A percentile compares a stretch with the other conserved stretches of the same genome.
Conservation (phyloP, 2,329 filamentous ascomycete genomes). For the Coniochaeta sp. region DNA sequence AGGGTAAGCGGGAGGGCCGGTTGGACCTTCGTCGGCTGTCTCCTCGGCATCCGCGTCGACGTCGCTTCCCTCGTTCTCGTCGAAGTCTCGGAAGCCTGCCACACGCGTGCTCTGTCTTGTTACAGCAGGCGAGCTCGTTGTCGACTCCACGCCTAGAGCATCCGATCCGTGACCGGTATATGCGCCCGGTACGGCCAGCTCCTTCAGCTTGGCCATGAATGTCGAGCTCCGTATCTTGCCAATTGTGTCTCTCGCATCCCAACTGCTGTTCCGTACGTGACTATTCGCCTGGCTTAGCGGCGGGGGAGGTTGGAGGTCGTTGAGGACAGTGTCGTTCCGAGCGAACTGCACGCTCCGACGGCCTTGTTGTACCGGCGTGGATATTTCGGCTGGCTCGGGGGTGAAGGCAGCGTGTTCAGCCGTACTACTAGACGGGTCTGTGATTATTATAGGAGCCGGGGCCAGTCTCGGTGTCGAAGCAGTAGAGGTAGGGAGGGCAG, state of each 20-base stretch:
- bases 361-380: conserved; percentile 30
- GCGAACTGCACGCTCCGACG: conserved; percentile 73
- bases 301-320: conserved; percentile 28
- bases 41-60: conserved; percentile 77
- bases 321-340: conserved; percentile 39
- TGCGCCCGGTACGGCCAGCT: conserved; percentile 48
- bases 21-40: conserved; percentile 62
- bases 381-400: conserved; percentile 10
- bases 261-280: conserved; percentile 57
- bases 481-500: conserved; percentile 12
- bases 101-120: conserved; percentile 29
- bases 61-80: conserved; percentile 53
- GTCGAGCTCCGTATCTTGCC: conserved; percentile 55
- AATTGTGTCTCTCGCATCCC: conserved; percentile 56
- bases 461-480: conserved; percentile 4
- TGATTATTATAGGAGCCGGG: background rate
- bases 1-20: conserved; percentile 20
- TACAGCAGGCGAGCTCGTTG: conserved; percentile 40
- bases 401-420: conserved; percentile 5
- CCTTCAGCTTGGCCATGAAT: conserved; percentile 73
- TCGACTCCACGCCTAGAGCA: conserved; percentile 27
- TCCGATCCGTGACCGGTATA: conserved; percentile 20
- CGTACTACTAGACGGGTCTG: background rate
- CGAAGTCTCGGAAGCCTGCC: conserved; percentile 25
- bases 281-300: conserved; percentile 2